Evolutionary conservation across 148 eudicot species (phyloP), one percentile per base, ranked within the genome.

Genomic region (Bassia scoparia): DNA sequence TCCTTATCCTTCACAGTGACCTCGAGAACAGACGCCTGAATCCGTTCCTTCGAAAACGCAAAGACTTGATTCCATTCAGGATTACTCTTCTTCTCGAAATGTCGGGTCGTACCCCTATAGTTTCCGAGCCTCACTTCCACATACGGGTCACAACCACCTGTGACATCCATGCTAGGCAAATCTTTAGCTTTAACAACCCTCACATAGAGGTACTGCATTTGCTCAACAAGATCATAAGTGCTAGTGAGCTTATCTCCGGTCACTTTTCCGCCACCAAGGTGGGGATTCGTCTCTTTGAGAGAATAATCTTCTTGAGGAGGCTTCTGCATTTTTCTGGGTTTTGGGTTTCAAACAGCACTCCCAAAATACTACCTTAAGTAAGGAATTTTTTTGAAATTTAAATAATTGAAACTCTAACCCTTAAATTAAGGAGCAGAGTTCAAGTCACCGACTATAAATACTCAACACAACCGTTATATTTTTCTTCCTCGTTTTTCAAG

Each of bases 201-300:
- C 58, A 88, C 91, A 75, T 88, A 88, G 4, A 88, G 85, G 68
- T 88, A 88, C 44, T 86, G 84, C 89, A 84, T 88, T 75, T 88
- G 91, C 82, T 88, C 91, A 60, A 88, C 91, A 55, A 88, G 85
- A 68, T 88, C 92, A 84, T 88, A 88, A 20, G 89, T 88, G 70
- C 86, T 86, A 7, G 89, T 83, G 9, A 81, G 82, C 76, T 87
- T 88, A 62, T 88, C 92, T 0, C 92, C 87, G 0, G 82, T 81
- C 2, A 81, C 68, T 69, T 80, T 84, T 53, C 89, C 85, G 2
- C 89, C 85, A 69, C 87, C 89, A 27, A 86, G 87, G 77, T 72
- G 87, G 54, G 92, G 92, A 31, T 84, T 84, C 7, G 90, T 87
- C 88, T 87, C 90, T 65, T 80, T 87, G 17, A 87, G 83, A 46